Evolutionary conservation across 140 eudicot species (phyloP).

Genomic region (Anethum foeniculum): DNA sequence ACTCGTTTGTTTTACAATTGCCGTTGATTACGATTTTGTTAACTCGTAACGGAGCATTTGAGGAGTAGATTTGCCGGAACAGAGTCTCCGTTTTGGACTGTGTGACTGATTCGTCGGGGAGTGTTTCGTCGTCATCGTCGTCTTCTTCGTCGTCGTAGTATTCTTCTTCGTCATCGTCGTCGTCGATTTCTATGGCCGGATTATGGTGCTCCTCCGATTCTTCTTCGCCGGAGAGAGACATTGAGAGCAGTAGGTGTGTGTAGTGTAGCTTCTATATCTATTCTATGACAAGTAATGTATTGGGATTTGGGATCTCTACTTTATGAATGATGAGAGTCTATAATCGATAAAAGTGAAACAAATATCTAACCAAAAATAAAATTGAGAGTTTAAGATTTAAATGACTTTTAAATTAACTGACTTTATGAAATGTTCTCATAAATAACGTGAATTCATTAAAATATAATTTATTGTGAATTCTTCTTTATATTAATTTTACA

Average conservation of each 20-base stretch:
- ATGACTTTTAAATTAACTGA: no score
- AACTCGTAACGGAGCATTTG: constrained; percentile 58
- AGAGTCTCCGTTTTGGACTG: constrained; percentile 30
- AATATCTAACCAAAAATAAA: no score
- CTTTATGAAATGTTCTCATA: no score
- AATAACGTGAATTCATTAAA: no score
- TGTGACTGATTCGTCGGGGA: constrained; percentile 23
- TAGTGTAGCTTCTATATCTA: neutral
- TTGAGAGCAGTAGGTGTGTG: neutral
- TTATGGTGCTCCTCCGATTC: neutral
- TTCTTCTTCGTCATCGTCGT: constrained; percentile 20
- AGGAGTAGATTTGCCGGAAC: constrained; percentile 35
- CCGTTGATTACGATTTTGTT: constrained; percentile 75
- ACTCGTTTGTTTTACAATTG: constrained; percentile 59
- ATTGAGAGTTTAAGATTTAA: no score
- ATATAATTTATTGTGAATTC: no score
- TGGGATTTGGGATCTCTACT: constrained; percentile 1
- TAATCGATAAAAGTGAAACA: no score
- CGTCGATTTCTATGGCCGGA: constrained; percentile 9
- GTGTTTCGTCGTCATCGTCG: constrained; percentile 13
- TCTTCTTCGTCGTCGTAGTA: constrained; percentile 28
- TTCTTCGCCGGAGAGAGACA: constrained; percentile 14
- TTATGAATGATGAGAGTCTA: no score
- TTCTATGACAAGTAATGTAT: neutral
- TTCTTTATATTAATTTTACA: no score